Conservation (phyloP, 192 early-diverging fungal genomes). For the Cetraspora pellucida region DNA sequence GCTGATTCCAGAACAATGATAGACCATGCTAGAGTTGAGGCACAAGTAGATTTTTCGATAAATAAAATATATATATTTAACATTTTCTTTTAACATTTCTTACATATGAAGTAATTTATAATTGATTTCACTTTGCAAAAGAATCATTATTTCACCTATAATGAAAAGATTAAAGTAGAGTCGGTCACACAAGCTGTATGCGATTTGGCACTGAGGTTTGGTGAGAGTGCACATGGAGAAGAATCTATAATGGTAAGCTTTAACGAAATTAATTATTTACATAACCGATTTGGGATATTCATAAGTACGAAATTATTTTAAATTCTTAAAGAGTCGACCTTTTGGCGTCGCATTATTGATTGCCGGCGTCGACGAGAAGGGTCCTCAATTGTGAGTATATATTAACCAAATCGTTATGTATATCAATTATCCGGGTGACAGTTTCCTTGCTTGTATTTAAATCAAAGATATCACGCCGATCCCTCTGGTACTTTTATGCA, state of each 20-base stretch:
- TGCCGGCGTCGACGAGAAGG: slow-evolving; percentile 95
- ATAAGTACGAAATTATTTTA: background rate
- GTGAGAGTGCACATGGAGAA: slow-evolving; percentile 94
- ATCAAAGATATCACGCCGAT: slow-evolving; percentile 84
- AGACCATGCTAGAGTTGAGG: slow-evolving; percentile 94
- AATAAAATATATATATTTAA: background rate
- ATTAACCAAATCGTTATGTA: background rate
- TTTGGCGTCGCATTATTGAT: slow-evolving; percentile 99
- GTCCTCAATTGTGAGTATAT: slow-evolving; percentile 87
- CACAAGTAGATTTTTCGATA: slow-evolving; percentile 69
- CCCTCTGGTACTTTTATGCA: slow-evolving; percentile 96
- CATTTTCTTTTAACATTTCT: background rate
- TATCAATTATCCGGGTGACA: background rate
- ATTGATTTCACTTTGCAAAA: slow-evolving; percentile 34
- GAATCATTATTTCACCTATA: slow-evolving; percentile 95
- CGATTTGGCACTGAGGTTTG: slow-evolving; percentile 96
- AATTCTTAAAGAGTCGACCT: slow-evolving; percentile 76
- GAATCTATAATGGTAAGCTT: slow-evolving; percentile 90
- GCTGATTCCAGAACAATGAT: slow-evolving; percentile 98
- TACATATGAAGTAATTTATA: too few species aligned
- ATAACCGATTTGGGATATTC: background rate
- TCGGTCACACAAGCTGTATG: slow-evolving; percentile 97
- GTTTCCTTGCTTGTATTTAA: background rate
- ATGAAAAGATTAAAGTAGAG: slow-evolving; percentile 95
- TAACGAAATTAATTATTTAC: background rate